Percentiles rank a stretch among this genome's conserved stretches.
Evolutionary conservation across 495 filamentous ascomycete genomes (phyloP).

Genomic region (Pseudotulostoma volvatum): DNA sequence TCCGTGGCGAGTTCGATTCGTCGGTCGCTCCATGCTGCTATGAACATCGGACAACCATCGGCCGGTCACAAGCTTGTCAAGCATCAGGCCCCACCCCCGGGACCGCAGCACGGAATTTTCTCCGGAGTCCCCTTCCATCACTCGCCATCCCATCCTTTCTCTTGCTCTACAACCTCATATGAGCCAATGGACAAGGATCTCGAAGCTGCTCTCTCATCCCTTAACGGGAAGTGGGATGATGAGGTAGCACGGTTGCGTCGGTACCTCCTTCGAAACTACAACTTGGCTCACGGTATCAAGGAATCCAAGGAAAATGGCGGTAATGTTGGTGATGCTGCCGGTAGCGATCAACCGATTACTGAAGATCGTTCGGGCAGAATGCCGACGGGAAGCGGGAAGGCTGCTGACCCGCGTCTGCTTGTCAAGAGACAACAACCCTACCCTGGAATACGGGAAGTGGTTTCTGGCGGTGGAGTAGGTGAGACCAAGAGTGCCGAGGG

Average conservation of each 20-base stretch:
- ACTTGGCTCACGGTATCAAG: constrained; percentile 30
- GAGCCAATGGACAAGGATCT: constrained; percentile 32
- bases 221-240: constrained; percentile 46
- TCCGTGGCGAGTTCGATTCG: constrained; percentile 29
- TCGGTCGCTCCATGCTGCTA: constrained; percentile 28
- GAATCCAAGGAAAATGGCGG: background rate
- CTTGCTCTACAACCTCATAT: constrained; percentile 12
- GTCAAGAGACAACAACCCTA: constrained; percentile 1
- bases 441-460: background rate
- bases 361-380: constrained; percentile 1
- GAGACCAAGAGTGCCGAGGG: constrained; percentile 1
- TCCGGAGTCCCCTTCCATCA: constrained; percentile 3
- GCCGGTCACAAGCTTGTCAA: constrained; percentile 22
- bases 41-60: constrained; percentile 16
- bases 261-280: constrained; percentile 47
- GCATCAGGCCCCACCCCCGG: constrained; percentile 10
- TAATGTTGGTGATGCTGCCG: too few species aligned
- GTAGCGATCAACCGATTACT: constrained; percentile 1
- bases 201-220: constrained; percentile 33
- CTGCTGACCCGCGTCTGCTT: background rate
- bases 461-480: background rate
- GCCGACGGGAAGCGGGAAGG: background rate
- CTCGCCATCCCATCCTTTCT: constrained; percentile 2
- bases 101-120: background rate
- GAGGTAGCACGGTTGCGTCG: constrained; percentile 39